Evolutionary conservation across 768 basidiomycete species (phyloP), one percentile per base, ranked within the genome.

Genomic region (Clitopilus passeckerianus): DNA sequence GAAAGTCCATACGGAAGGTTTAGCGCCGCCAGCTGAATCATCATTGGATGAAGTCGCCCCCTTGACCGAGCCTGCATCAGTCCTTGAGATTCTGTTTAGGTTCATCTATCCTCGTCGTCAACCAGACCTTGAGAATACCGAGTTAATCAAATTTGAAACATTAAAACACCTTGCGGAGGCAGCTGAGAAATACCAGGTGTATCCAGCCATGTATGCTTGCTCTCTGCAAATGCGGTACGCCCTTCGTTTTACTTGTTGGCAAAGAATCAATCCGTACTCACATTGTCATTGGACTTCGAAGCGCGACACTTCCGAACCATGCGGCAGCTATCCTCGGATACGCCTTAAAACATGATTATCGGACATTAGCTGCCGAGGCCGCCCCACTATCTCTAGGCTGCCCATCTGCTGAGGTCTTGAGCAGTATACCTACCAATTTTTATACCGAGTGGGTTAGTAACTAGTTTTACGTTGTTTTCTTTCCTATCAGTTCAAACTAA

Each of bases 101-200:
- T 73, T 63, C 54, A 63, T 69, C 1, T 70, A 70, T 30, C 70
- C 70, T 3, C 62, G 59, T n/a, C 65, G 64, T n/a, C 66, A 68
- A 24, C 70, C 70, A 0, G 59, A 62, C 9, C 56, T 72, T 34
- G 58, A 67, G 10, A 44, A 60, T 7, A 41, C 37, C 12, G 10
- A 14, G 2, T 4, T 9, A 9, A 52, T 64, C 18, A 57, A 57
- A 4, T 68, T 70, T 23, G 57, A 53, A 1, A 44, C 59, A 1
- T 53, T 74, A n/a, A 58, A 54, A 0, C 53, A 57, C 5, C 44
- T 74, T 9, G 70, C 70, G 2, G 71, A 72, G 53, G 71, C 72
- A 2, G 70, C 68, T 43, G 71, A 72, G 57, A 72, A 74, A 54
- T 74, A 74, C 41, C 66, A 72, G 57, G 68, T 72, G 0, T 71